These are phyloP conservation scores for Pseudopyrenochaeta lycopersici DNA, from an alignment of 2,329 filamentous ascomycete species.

Conservation along the genomic window DNA sequence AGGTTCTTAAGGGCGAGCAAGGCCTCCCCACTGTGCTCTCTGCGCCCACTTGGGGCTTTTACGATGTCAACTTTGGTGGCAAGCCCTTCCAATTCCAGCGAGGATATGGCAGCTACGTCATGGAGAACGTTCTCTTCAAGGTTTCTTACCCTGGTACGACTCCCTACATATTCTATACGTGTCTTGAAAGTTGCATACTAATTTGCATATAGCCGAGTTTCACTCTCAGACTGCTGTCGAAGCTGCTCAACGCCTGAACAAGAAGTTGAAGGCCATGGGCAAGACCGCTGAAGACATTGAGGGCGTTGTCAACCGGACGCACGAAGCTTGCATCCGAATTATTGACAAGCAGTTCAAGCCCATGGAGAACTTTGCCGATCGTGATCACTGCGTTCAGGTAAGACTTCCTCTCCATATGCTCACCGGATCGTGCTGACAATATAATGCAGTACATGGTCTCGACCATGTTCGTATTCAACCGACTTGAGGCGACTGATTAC, in stretches of 20 bases:
- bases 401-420: slow-evolving; percentile 12
- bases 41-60: slow-evolving; percentile 96
- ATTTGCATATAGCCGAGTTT: slow-evolving; percentile 75
- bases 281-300: slow-evolving; percentile 93
- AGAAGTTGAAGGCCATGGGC: slow-evolving; percentile 81
- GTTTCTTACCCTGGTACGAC: slow-evolving; percentile 90
- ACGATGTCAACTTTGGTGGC: slow-evolving; percentile 96
- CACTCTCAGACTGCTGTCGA: slow-evolving; percentile 99
- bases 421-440: neutral
- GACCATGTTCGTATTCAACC: slow-evolving; percentile 94
- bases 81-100: slow-evolving; percentile 93
- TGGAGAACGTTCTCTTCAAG: slow-evolving; percentile 99
- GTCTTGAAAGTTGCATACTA: neutral
- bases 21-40: slow-evolving; percentile 93
- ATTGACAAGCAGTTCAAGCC: slow-evolving; percentile 99
- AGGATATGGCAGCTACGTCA: slow-evolving; percentile 96
- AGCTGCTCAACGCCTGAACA: slow-evolving; percentile 87
- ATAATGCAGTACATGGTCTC: slow-evolving; percentile 83
- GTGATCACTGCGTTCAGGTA: slow-evolving; percentile 96
- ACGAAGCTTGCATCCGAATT: slow-evolving; percentile 98
- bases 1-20: slow-evolving; percentile 89
- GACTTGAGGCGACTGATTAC: slow-evolving; percentile 93
- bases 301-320: slow-evolving; percentile 89
- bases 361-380: slow-evolving; percentile 99
- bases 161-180: neutral